Percentiles rank a stretch among this genome's conserved stretches.
These are phyloP conservation scores for Penium margaritaceum DNA, from an alignment of 139 green algal species.

Conservation along the genomic window DNA sequence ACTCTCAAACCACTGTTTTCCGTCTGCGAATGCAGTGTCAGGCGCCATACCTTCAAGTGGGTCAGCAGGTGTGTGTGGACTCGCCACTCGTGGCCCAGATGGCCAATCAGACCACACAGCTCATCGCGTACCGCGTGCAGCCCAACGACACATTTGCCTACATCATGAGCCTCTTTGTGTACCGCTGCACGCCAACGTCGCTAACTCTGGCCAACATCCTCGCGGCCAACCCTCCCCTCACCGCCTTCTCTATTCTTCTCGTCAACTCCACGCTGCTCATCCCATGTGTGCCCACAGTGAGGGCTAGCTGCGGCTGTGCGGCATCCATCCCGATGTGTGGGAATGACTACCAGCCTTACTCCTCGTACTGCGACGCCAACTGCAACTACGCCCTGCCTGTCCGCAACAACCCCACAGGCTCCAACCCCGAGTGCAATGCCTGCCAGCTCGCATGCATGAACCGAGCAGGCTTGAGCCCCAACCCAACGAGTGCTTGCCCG, in stretches of 20 bases:
- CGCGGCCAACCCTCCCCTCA: neutral
- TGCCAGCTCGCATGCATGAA: neutral
- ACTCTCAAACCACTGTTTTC: neutral
- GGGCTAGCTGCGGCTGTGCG: neutral
- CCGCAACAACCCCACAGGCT: neutral
- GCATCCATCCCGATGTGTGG: neutral
- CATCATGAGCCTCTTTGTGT: neutral
- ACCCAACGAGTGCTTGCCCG: neutral
- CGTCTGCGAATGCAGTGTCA: neutral
- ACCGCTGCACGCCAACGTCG: neutral
- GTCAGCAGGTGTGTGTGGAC: constrained; percentile 3
- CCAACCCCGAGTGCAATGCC: neutral
- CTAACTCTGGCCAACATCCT: neutral
- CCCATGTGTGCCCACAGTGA: neutral
- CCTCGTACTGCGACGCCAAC: neutral
- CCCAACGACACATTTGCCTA: neutral
- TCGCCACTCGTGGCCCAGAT: neutral
- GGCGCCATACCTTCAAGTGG: neutral
- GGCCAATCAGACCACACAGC: neutral
- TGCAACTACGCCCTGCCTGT: neutral
- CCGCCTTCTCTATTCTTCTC: neutral
- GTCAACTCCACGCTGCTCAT: neutral
- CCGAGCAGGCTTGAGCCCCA: neutral
- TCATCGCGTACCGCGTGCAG: neutral
- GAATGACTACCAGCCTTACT: neutral